Conservation (phyloP, 371 early-diverging fungal genomes). For the Mortierella sp. region DNA sequence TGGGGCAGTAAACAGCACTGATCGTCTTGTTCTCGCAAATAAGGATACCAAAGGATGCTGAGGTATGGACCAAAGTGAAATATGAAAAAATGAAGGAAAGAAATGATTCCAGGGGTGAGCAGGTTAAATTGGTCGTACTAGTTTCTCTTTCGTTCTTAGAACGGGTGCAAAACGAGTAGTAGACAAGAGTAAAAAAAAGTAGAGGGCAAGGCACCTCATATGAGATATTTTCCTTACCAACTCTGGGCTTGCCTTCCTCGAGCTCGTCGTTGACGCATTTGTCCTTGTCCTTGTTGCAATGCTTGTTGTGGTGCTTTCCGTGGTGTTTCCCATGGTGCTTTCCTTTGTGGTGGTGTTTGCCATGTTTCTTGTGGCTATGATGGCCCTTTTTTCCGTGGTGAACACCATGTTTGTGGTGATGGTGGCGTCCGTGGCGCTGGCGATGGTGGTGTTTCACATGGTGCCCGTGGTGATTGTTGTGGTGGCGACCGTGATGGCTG, state of each 20-base stretch:
- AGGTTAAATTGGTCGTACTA: background rate
- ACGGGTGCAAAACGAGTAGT: background rate
- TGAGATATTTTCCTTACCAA: background rate
- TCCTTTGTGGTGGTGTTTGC: background rate
- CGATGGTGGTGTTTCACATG: background rate
- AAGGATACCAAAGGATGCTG: slow-evolving; percentile 34
- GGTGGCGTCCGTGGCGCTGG: background rate
- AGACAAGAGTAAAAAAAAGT: background rate
- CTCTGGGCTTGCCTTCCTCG: background rate
- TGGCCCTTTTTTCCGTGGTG: slow-evolving; percentile 1
- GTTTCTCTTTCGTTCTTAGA: too few relatives aligned
- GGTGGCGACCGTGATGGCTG: background rate
- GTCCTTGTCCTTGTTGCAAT: background rate
- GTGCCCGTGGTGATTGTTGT: background rate
- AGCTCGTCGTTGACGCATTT: background rate
- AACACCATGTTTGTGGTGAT: slow-evolving; percentile 7
- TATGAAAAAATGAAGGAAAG: background rate
- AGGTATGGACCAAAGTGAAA: background rate
- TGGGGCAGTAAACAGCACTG: slow-evolving; percentile 33
- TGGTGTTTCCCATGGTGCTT: background rate
- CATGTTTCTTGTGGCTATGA: background rate
- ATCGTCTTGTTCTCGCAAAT: slow-evolving; percentile 30
- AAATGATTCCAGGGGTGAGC: background rate
- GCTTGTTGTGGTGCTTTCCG: background rate
- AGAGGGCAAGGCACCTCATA: background rate